Percentiles rank a stretch among this genome's conserved stretches.
These are phyloP conservation scores for Solanum megistacrolobum DNA, from an alignment of 257 asterid species.

Conservation along the genomic window DNA sequence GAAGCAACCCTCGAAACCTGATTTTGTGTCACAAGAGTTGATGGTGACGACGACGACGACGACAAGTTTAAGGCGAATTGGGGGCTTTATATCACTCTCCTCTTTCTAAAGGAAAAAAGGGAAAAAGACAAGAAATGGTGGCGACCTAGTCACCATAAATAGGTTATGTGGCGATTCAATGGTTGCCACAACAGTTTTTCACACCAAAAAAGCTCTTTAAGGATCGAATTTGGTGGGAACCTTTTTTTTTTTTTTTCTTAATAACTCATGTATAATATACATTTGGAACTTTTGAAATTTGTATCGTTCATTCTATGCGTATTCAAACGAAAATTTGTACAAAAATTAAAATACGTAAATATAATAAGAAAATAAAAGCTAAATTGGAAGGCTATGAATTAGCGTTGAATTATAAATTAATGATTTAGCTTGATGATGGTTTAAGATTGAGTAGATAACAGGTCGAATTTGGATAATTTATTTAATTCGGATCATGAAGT, in stretches of 20 bases:
- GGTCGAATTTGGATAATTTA: neutral
- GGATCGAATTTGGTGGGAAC: neutral
- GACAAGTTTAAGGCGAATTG: neutral
- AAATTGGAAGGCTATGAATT: neutral
- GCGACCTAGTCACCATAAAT: constrained; percentile 1
- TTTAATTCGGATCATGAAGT: too few species aligned
- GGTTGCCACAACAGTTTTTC: neutral
- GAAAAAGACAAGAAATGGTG: neutral
- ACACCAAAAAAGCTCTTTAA: neutral
- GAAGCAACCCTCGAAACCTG: neutral
- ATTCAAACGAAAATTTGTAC: too few species aligned
- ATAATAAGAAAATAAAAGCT: too few species aligned
- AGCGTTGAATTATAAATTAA: neutral
- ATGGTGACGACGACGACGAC: neutral
- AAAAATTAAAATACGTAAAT: too few species aligned
- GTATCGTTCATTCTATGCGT: too few species aligned
- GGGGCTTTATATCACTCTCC: neutral
- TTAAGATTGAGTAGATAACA: neutral
- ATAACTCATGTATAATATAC: neutral
- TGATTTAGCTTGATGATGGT: neutral
- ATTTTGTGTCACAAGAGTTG: neutral
- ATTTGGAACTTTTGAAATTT: too few species aligned
- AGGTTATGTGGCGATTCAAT: neutral
- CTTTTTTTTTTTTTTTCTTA: too few species aligned
- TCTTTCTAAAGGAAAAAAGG: neutral